Conservation (phyloP, 352 stramenopile species). For the Phytophthora boehmeriae region DNA sequence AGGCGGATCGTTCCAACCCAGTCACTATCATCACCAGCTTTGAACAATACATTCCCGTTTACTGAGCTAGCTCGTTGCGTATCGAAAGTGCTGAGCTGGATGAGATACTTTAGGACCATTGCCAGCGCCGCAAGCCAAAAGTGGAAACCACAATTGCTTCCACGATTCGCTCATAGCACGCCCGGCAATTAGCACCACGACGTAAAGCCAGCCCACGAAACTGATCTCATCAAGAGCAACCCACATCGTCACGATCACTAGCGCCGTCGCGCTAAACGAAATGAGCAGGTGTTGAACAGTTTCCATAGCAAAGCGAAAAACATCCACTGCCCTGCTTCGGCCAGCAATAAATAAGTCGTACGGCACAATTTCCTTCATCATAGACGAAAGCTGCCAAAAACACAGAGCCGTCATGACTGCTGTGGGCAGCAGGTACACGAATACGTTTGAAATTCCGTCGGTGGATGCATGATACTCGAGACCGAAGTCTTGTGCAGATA, state of each 20-base stretch:
- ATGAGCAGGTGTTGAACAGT: constrained; percentile 69
- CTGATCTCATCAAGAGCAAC: constrained; percentile 65
- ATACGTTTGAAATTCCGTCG: constrained; percentile 71
- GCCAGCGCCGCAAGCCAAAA: constrained; percentile 77
- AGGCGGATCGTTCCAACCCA: constrained; percentile 64
- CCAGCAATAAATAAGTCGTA: constrained; percentile 74
- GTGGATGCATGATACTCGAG: constrained; percentile 68
- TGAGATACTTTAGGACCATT: constrained; percentile 65
- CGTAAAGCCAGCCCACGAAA: constrained; percentile 69
- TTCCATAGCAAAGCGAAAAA: constrained; percentile 58
- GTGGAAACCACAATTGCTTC: constrained; percentile 76
- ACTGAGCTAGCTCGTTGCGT: constrained; percentile 24
- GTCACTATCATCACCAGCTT: constrained; percentile 54
- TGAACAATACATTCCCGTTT: constrained; percentile 41
- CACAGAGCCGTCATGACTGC: constrained; percentile 72
- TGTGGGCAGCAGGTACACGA: constrained; percentile 81
- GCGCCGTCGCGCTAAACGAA: constrained; percentile 66
- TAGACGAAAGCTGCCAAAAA: constrained; percentile 84
- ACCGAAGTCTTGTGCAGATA: constrained; percentile 75
- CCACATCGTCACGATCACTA: constrained; percentile 77
- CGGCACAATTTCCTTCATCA: constrained; percentile 64
- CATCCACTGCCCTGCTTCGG: constrained; percentile 56
- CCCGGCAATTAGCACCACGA: constrained; percentile 63
- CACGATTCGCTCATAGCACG: constrained; percentile 61
- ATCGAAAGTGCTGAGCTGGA: constrained; percentile 68